These are phyloP conservation scores for Claviceps sp. DNA, from an alignment of 2,329 filamentous ascomycete genomes.

Conservation along the genomic window DNA sequence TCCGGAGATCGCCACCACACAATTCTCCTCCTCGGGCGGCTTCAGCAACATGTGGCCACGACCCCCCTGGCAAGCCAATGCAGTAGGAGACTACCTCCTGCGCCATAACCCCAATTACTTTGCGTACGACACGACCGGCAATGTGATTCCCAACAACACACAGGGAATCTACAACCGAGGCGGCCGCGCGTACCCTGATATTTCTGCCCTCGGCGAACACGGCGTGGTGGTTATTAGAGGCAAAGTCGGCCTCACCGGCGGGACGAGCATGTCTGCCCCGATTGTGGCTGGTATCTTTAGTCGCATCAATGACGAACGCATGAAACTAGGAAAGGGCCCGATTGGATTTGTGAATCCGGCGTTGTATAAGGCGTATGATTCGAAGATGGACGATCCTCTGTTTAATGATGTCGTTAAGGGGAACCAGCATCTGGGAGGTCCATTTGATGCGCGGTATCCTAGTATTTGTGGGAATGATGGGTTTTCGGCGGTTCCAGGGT, in stretches of 20 bases:
- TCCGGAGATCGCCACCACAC: constrained; percentile 9
- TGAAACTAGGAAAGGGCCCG: constrained; percentile 15
- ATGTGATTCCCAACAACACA: constrained; percentile 6
- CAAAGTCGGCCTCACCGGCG: constrained; percentile 28
- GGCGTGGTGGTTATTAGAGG: constrained; percentile 30
- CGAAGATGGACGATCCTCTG: constrained; percentile 1
- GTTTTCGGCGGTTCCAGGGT: constrained; percentile 10
- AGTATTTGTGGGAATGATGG: constrained; percentile 10
- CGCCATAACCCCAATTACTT: constrained; percentile 8
- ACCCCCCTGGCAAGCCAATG: constrained; percentile 31
- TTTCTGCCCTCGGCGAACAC: constrained; percentile 30
- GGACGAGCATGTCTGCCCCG: constrained; percentile 30
- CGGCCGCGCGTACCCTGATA: constrained; percentile 34
- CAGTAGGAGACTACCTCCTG: constrained; percentile 8
- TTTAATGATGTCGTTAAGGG: constrained; percentile 9
- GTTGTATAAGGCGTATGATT: constrained; percentile 10
- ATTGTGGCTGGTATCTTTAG: constrained; percentile 21
- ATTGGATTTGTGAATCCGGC: constrained; percentile 23
- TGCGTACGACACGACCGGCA: constrained; percentile 9
- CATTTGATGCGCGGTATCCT: constrained; percentile 1
- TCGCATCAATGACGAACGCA: constrained; percentile 18
- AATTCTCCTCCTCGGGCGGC: constrained; percentile 34
- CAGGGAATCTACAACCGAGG: constrained; percentile 29
- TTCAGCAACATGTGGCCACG: constrained; percentile 35
- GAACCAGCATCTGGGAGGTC: constrained; percentile 9